Evolutionary conservation across 805 yeast genomes (phyloP), one percentile per base, ranked within the genome.

Genomic region (Wickerhamomyces canadensis): DNA sequence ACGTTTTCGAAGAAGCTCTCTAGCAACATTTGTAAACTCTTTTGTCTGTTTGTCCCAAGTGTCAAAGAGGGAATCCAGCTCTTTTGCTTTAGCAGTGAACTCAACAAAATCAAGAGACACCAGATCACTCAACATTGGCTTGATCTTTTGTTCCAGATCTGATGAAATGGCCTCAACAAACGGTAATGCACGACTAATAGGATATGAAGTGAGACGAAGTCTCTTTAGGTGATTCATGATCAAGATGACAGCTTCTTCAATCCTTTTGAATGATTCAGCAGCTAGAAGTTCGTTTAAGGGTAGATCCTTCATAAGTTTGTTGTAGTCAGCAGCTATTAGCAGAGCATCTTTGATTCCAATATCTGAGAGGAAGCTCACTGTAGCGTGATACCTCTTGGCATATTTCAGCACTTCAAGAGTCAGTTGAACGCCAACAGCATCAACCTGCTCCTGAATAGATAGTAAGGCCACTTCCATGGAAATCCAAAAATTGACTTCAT

Each of bases 311-410:
- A 87, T 61, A 19, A 91, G 61, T 8, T 74, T 72, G 44, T 78
- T 80, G 52, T 79, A 78, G n/a, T 68, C 65, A 11, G 64, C 61
- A 0, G 87, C 74, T 17, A 59, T 58, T 4, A 63, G 62, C 11
- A 76, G 43, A 13, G 82, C 75, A 19, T 75, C 78, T 26, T 64
- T 58, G 16, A 91, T 58, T 0, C 86, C 85, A 2, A 83, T 77
- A 50, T 85, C 94, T 6, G 86, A 74, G 24, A 74, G 62, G 49
- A 84, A 81, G 25, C 82, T 70, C n/a, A 77, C 73, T 0, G 89
- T 80, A 1, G 86, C 80, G 54, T 84, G 94, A 52, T 80, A 84
- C 44, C 97, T 67, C 47, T 84, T 88, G 3, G 88, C 87, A 13
- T 70, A 62, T 41, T 75, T 74, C 38, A 89, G 64, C 0, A 84